Evolutionary conservation across 495 filamentous ascomycete species (phyloP).

Genomic region (Penicillium pancosmium): DNA sequence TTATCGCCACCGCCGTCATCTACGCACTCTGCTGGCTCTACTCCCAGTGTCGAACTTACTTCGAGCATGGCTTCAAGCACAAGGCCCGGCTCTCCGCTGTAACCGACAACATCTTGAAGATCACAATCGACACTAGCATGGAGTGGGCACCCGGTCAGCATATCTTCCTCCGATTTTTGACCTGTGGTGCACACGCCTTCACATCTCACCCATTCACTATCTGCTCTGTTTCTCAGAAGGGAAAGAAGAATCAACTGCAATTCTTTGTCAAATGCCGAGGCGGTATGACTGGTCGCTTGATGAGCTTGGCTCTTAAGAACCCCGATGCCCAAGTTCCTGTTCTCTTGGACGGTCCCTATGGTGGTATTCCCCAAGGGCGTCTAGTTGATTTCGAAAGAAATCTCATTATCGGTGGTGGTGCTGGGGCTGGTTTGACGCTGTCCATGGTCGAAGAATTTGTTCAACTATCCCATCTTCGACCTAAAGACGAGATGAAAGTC

Average conservation of each 20-base stretch:
- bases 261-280: slow-evolving; percentile 30
- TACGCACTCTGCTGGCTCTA: slow-evolving; percentile 48
- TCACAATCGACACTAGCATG: slow-evolving; percentile 44
- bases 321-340: slow-evolving; percentile 32
- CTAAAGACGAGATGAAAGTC: slow-evolving; percentile 22
- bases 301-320: slow-evolving; percentile 26
- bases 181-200: slow-evolving; percentile 31
- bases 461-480: background rate
- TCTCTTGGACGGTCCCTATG: slow-evolving; percentile 48
- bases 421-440: slow-evolving; percentile 47
- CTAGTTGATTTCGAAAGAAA: slow-evolving; percentile 30
- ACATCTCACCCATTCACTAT: slow-evolving; percentile 51
- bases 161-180: slow-evolving; percentile 46
- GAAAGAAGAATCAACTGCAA: slow-evolving; percentile 26
- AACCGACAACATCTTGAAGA: slow-evolving; percentile 38
- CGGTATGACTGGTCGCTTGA: slow-evolving; percentile 40
- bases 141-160: slow-evolving; percentile 47
- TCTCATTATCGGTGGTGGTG: slow-evolving; percentile 51
- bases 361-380: slow-evolving; percentile 31
- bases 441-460: slow-evolving; percentile 43
- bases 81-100: slow-evolving; percentile 43
- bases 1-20: slow-evolving; percentile 52
- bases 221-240: slow-evolving; percentile 36
- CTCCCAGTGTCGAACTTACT: slow-evolving; percentile 42
- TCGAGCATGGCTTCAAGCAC: slow-evolving; percentile 44